phyloP scores from a whole-genome alignment of 2,329 filamentous ascomycete genomes.

The Lomentospora prolificans region DNA sequence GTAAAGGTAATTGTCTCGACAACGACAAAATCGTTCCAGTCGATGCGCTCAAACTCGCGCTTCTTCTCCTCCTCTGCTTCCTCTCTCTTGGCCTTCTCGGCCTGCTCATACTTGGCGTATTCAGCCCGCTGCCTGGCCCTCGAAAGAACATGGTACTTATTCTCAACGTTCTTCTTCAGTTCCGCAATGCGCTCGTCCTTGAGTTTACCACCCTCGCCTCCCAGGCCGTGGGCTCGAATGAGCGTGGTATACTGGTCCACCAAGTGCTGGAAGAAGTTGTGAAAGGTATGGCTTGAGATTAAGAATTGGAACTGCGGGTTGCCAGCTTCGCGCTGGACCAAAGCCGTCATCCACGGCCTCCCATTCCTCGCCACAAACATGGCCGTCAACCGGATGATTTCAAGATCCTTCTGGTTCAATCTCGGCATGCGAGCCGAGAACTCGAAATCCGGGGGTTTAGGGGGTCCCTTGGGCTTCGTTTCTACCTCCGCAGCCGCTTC shows the following conservation, averaged over 20 bases:
- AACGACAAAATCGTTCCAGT: conserved; percentile 96
- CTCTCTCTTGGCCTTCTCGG: conserved; percentile 80
- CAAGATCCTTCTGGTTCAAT: conserved; percentile 88
- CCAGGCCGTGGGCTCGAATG: conserved; percentile 56
- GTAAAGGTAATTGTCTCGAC: conserved; percentile 92
- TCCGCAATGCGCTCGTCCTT: conserved; percentile 64
- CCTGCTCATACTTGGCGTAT: conserved; percentile 74
- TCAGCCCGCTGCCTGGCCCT: conserved; percentile 79
- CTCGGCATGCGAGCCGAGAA: conserved; percentile 97
- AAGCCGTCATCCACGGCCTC: conserved; percentile 77
- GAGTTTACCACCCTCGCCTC: conserved; percentile 56
- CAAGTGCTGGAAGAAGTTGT: conserved; percentile 88
- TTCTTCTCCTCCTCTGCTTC: conserved; percentile 78
- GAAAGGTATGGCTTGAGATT: conserved; percentile 86
- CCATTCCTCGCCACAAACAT: conserved; percentile 90
- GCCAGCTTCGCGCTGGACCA: conserved; percentile 78
- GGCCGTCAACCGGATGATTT: conserved; percentile 66
- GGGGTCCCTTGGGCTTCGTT: conserved; percentile 68
- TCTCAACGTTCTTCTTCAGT: conserved; percentile 62
- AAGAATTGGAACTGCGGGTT: conserved; percentile 97
- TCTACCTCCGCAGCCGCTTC: conserved; percentile 45
- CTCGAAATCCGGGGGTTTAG: conserved; percentile 75
- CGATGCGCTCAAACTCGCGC: conserved; percentile 69
- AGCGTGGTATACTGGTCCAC: conserved; percentile 89
- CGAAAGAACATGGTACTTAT: conserved; percentile 71